These are phyloP conservation scores for Pseudogymnoascus sp. DNA, from an alignment of 2,329 filamentous ascomycete genomes.

Conservation along the genomic window DNA sequence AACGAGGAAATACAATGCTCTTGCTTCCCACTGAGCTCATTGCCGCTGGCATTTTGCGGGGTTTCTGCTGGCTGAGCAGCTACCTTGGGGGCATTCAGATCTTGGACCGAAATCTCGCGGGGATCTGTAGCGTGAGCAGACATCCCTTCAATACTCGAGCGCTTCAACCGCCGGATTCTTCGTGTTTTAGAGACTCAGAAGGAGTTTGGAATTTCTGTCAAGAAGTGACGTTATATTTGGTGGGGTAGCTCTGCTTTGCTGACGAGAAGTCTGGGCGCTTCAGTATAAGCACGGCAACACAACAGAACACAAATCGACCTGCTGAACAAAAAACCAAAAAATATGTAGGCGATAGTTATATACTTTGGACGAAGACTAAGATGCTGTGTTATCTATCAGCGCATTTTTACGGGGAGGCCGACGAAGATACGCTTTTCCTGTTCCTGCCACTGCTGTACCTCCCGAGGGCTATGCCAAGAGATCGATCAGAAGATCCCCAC, in stretches of 20 bases:
- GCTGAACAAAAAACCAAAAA: not conserved
- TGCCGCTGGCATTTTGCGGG: slow-evolving; percentile 1
- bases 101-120: not conserved
- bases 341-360: not conserved
- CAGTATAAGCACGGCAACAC: not conserved
- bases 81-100: not conserved
- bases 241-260: slow-evolving; percentile 1
- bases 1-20: slow-evolving; percentile 68
- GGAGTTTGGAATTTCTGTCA: not conserved
- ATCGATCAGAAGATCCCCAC: slow-evolving; percentile 7
- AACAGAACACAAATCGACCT: not conserved
- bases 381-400: not conserved
- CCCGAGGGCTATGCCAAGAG: not conserved
- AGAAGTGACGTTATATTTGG: not conserved
- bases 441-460: not conserved
- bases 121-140: not conserved
- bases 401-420: not conserved
- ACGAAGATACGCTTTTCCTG: not conserved
- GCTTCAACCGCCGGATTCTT: not conserved
- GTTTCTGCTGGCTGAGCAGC: not conserved
- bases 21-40: slow-evolving; percentile 78
- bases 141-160: not conserved
- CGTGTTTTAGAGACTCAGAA: not conserved
- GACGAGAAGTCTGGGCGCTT: not conserved
- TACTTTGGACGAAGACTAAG: not conserved